A percentile compares a stretch with the other conserved stretches of the same genome.
phyloP scores from a whole-genome alignment of 345 rosid species.

The Aquilaria malaccensis region DNA sequence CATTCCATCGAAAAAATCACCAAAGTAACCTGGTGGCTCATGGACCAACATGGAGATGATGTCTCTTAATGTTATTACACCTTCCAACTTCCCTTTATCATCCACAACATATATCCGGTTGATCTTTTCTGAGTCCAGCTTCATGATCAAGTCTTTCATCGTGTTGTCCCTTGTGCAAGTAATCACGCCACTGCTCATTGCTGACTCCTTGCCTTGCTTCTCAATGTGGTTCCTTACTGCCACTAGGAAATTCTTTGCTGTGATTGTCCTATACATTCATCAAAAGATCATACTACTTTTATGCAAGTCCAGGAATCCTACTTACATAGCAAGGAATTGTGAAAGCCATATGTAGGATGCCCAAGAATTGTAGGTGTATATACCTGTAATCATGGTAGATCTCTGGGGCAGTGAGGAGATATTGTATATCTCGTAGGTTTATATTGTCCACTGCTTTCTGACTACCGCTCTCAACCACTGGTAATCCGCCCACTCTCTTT shows the following conservation, averaged over 20 bases:
- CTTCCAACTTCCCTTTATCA: constrained; percentile 75
- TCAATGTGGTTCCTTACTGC: constrained; percentile 66
- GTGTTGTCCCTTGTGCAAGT: constrained; percentile 61
- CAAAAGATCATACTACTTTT: not conserved
- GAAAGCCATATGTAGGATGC: too few relatives aligned
- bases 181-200: constrained; percentile 51
- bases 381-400: constrained; percentile 88
- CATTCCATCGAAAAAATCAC: constrained; percentile 93
- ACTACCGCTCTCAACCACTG: constrained; percentile 53
- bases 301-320: not conserved
- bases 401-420: constrained; percentile 86
- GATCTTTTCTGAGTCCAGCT: constrained; percentile 59
- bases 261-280: constrained; percentile 53
- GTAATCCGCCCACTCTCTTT: constrained; percentile 72
- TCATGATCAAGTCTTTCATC: constrained; percentile 65
- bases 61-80: constrained; percentile 86
- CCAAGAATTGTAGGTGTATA: not conserved
- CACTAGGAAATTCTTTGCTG: constrained; percentile 68
- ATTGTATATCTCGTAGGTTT: constrained; percentile 85
- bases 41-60: constrained; percentile 86
- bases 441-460: constrained; percentile 79
- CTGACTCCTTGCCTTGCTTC: constrained; percentile 40
- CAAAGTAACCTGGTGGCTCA: constrained; percentile 95
- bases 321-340: too few relatives aligned
- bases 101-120: constrained; percentile 83